Evolutionary conservation across 1,139 yeast genomes (phyloP).

Genomic region (Protomyces inouyei): DNA sequence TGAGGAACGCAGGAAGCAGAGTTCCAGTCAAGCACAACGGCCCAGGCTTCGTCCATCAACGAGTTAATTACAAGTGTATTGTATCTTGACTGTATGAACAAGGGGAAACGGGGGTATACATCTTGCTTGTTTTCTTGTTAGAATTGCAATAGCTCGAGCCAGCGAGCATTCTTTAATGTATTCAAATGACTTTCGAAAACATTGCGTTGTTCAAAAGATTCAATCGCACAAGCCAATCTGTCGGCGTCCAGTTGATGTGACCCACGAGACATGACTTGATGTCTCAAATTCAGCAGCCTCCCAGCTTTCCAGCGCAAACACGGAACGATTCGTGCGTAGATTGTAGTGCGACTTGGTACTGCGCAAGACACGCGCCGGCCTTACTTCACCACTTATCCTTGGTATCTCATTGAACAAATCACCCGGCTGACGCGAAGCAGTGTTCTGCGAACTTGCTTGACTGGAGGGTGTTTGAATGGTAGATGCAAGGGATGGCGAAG

Average conservation of each 20-base stretch:
- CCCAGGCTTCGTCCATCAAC: background rate
- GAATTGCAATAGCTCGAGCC: too few species aligned
- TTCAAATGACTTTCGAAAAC: background rate
- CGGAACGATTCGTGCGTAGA: background rate
- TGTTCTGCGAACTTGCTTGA: background rate
- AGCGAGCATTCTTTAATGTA: background rate
- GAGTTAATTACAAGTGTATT: background rate
- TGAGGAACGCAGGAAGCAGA: slow-evolving; percentile 2
- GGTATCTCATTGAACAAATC: background rate
- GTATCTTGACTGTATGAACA: too few species aligned
- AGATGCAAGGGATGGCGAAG: background rate
- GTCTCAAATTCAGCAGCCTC: background rate
- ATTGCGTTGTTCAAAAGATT: background rate
- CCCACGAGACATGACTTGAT: background rate
- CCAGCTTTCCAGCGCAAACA: background rate
- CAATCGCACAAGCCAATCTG: background rate
- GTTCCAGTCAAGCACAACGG: background rate
- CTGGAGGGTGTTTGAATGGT: background rate
- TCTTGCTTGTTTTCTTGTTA: too few species aligned
- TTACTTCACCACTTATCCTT: background rate
- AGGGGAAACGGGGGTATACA: too few species aligned
- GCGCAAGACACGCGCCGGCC: background rate
- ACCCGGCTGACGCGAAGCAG: background rate
- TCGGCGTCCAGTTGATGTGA: background rate
- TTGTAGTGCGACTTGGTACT: background rate